A percentile compares a stretch with the other conserved stretches of the same genome.
phyloP scores from a whole-genome alignment of 2,329 filamentous ascomycete species.

The Diplocarpon rosae region DNA sequence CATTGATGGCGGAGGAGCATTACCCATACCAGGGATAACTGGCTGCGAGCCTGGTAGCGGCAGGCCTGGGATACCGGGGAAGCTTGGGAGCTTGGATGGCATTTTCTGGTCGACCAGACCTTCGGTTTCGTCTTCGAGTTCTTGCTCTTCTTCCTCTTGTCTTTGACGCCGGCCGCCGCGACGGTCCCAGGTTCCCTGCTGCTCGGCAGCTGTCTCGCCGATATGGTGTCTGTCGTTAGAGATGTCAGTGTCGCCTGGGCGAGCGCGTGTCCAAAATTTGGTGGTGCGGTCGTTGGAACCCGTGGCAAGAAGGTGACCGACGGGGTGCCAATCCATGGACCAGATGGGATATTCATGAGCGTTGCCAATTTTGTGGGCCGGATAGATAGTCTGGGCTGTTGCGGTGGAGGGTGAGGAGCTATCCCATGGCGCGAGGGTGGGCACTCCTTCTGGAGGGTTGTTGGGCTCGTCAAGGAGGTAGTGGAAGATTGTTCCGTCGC shows the following conservation, averaged over 20 bases:
- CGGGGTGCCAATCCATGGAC: conserved; percentile 95
- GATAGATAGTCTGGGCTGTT: conserved; percentile 81
- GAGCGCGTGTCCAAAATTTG: conserved; percentile 86
- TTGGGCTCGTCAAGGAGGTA: conserved; percentile 96
- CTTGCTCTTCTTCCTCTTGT: conserved; percentile 87
- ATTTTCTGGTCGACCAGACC: conserved; percentile 86
- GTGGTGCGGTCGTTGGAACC: conserved; percentile 96
- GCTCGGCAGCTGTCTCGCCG: conserved; percentile 84
- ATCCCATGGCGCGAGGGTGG: conserved; percentile 74
- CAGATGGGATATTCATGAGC: conserved; percentile 94
- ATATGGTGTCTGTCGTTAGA: conserved; percentile 92
- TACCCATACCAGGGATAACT: conserved; percentile 40
- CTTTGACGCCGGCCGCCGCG: conserved; percentile 66
- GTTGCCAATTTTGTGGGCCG: conserved; percentile 74
- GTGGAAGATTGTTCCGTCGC: conserved; percentile 82
- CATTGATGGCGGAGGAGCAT: conserved; percentile 28
- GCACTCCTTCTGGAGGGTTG: conserved; percentile 59
- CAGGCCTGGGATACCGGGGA: conserved; percentile 42
- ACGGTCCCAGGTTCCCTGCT: conserved; percentile 87
- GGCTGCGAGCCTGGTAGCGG: conserved; percentile 30
- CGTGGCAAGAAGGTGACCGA: conserved; percentile 89
- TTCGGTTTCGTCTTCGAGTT: conserved; percentile 86
- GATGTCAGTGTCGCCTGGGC: conserved; percentile 77
- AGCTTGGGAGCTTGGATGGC: conserved; percentile 48
- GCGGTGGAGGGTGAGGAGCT: conserved; percentile 67